Evolutionary conservation across 2,329 filamentous ascomycete species (phyloP).

Genomic region (Xylariomycetidae sp.): DNA sequence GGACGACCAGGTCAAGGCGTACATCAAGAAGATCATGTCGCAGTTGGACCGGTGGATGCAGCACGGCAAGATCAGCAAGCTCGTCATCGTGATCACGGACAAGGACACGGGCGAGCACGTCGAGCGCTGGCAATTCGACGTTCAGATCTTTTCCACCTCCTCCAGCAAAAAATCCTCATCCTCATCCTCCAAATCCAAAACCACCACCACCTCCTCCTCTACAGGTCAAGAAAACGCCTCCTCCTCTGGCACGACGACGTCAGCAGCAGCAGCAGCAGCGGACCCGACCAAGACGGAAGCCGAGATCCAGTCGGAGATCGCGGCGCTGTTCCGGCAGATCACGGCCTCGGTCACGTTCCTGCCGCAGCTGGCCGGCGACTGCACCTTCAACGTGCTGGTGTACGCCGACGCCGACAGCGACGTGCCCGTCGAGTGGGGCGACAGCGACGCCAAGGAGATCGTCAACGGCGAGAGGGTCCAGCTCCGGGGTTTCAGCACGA

Average conservation of each 20-base stretch:
- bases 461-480: conserved; percentile 91
- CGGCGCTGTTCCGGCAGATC: conserved; percentile 95
- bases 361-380: conserved; percentile 88
- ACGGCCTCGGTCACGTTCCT: conserved; percentile 96
- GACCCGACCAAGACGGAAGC: conserved; percentile 77
- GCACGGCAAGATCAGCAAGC: conserved; percentile 91
- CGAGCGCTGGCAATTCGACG: conserved; percentile 97
- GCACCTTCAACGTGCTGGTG: conserved; percentile 97
- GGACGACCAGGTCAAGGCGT: conserved; percentile 97
- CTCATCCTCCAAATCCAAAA: conserved; percentile 49
- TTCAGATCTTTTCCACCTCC: conserved; percentile 33
- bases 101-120: conserved; percentile 96
- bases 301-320: conserved; percentile 93
- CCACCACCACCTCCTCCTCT: conserved; percentile 36
- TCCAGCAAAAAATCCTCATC: conserved; percentile 28
- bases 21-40: conserved; percentile 99
- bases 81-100: conserved; percentile 93
- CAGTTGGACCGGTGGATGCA: conserved; percentile 98
- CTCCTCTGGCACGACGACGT: conserved; percentile 9
- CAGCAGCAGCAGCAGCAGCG: conserved; percentile 13
- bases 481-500: conserved; percentile 91
- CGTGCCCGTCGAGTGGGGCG: conserved; percentile 96
- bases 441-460: conserved; percentile 97
- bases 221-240: conserved; percentile 67
- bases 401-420: conserved; percentile 97